phyloP scores from a whole-genome alignment of 768 basidiomycete species.

The Trametes villosa region DNA sequence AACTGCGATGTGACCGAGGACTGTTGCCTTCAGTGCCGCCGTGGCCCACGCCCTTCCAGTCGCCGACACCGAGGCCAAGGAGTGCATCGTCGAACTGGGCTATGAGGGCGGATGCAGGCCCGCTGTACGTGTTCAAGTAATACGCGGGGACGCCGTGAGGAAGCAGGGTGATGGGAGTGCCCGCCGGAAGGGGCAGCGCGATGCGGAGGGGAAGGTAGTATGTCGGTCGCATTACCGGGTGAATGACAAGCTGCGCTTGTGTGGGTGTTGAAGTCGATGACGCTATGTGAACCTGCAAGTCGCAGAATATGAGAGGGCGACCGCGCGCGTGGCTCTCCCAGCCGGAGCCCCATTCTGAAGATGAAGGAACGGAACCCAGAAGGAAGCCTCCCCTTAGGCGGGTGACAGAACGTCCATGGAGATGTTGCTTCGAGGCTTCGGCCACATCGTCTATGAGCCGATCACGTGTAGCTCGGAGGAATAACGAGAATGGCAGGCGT shows the following conservation, averaged over 20 bases:
- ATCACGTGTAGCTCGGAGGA: slow-evolving; percentile 66
- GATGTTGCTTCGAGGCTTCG: slow-evolving; percentile 38
- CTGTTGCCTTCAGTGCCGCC: background rate
- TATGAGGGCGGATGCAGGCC: slow-evolving; percentile 63
- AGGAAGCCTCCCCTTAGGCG: slow-evolving; percentile 68
- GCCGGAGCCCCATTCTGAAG: slow-evolving; percentile 64
- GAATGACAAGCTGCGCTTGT: slow-evolving; percentile 58
- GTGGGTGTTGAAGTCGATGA: slow-evolving; percentile 17
- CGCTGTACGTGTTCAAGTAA: slow-evolving; percentile 70
- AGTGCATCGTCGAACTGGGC: slow-evolving; percentile 69
- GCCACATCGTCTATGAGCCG: slow-evolving; percentile 58
- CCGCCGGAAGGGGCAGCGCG: slow-evolving; percentile 51
- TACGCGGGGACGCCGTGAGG: slow-evolving; percentile 77
- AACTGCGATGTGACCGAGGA: background rate
- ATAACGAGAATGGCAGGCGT: slow-evolving; percentile 45
- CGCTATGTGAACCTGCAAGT: slow-evolving; percentile 58
- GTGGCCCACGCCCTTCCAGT: slow-evolving; percentile 42
- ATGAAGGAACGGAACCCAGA: slow-evolving; percentile 47
- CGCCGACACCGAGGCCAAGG: slow-evolving; percentile 61
- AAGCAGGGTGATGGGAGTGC: slow-evolving; percentile 70
- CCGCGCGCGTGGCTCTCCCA: slow-evolving; percentile 61
- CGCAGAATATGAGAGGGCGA: slow-evolving; percentile 62
- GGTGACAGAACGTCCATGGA: slow-evolving; percentile 42
- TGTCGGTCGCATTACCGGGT: slow-evolving; percentile 62
- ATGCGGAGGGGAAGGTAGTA: slow-evolving; percentile 55